Base-by-base conservation (phyloP, 2,329 filamentous ascomycete genomes). In the Scytalidium sp. region DNA sequence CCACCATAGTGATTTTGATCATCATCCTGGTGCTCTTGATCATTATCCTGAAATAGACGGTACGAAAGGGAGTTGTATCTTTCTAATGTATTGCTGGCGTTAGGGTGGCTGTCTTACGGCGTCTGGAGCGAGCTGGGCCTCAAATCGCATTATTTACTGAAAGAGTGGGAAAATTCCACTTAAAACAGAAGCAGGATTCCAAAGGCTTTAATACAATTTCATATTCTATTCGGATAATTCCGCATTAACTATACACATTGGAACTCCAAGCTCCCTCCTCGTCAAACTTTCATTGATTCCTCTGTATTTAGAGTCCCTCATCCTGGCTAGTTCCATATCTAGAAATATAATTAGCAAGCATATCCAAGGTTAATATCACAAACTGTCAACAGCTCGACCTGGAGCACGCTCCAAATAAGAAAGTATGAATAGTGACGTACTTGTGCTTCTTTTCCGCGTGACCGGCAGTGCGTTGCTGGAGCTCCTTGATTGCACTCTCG, bases 1-100 rank as follows among this genome's bases (percentile, higher is more conserved):
- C 83, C 6, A 84, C 85, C 58, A 90, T 92, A 62, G 79, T 86
- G 13, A 71, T 79, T 13, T 65, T 89, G 69, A 86, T 90, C 57
- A 75, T 87, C 45, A 73, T 88, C 20, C 62, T 89, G 64, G 75
- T 89, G 7, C 68, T 89, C 56, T 61, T 89, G 64, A 87, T 89
- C 66, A 74, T 85, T 43, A 78, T 88, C 45, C 64, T 84, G 67
- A 86, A 85, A 65, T 84, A 65, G 67, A 51, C n/a, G 20, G 22
- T n/a, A 36, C 11, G 15, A 36, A 36, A 7, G n/a, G 10, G 20
- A 45, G 13, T 17, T 19, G 43, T 8, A 11, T 9, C 17, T 36
- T 6, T 9, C 15, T n/a, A 5, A 15, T 5, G 32, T 36, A 36
- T 5, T 36, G 5, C 32, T 36, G 32, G 32, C 32, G 32, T 36